Percentiles rank a stretch among this genome's conserved stretches.
These are phyloP conservation scores for Penicillium cinerascens DNA, from an alignment of 495 filamentous ascomycete genomes.

Conservation along the genomic window DNA sequence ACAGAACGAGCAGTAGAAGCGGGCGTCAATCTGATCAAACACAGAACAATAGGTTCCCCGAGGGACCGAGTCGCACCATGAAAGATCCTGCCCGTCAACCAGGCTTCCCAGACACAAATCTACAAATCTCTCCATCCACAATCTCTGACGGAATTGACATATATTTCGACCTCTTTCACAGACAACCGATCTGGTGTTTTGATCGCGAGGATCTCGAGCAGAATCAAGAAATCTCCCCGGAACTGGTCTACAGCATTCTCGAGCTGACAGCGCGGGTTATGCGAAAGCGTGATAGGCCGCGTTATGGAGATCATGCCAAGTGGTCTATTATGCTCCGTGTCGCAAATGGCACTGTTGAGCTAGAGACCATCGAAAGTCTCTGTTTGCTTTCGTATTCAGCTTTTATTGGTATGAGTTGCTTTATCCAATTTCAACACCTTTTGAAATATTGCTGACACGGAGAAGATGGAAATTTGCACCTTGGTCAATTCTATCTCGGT, in stretches of 20 bases:
- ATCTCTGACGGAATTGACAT: constrained; percentile 37
- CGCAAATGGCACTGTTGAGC: constrained; percentile 43
- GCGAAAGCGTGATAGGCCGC: constrained; percentile 32
- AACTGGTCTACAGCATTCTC: constrained; percentile 42
- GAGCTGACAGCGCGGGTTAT: constrained; percentile 41
- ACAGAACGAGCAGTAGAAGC: too few relatives aligned
- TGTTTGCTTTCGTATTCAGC: constrained; percentile 43
- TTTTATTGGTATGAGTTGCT: constrained; percentile 40
- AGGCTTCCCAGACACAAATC: constrained; percentile 11
- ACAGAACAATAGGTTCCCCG: too few relatives aligned
- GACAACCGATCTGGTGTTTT: constrained; percentile 49
- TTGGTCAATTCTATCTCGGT: constrained; percentile 43
- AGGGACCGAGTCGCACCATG: neutral
- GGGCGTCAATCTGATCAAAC: too few relatives aligned
- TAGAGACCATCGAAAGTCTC: constrained; percentile 44
- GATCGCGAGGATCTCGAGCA: constrained; percentile 41
- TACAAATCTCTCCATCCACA: too few relatives aligned
- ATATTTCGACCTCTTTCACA: constrained; percentile 45
- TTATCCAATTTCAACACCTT: neutral
- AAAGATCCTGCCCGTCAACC: constrained; percentile 21
- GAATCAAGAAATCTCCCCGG: constrained; percentile 32
- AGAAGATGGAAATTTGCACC: constrained; percentile 39
- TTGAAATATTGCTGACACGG: neutral
- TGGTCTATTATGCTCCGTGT: constrained; percentile 45
- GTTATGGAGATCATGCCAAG: constrained; percentile 40